phyloP scores from a whole-genome alignment of 2,329 filamentous ascomycete genomes.

The Pseudonectria buxi region DNA sequence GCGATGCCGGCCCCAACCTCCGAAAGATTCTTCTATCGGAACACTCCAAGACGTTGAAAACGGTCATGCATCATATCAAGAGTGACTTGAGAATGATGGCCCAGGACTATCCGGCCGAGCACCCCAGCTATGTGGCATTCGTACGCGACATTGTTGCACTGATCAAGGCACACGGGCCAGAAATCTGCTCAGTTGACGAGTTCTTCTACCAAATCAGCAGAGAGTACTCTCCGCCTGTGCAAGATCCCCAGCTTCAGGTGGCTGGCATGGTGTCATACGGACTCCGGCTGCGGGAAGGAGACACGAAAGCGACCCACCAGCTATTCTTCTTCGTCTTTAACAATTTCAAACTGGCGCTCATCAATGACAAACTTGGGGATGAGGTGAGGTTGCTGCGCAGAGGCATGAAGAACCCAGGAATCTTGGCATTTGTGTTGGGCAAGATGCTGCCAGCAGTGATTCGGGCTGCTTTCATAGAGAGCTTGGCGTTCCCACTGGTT shows the following conservation, averaged over 20 bases:
- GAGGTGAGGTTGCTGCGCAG: slow-evolving; percentile 39
- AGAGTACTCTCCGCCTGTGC: slow-evolving; percentile 48
- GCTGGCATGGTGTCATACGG: slow-evolving; percentile 51
- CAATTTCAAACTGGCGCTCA: slow-evolving; percentile 49
- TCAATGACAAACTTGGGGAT: slow-evolving; percentile 40
- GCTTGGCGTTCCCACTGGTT: slow-evolving; percentile 40
- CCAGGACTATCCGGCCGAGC: slow-evolving; percentile 31
- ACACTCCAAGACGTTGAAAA: slow-evolving; percentile 36
- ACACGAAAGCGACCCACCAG: slow-evolving; percentile 38
- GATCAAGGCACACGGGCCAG: slow-evolving; percentile 47
- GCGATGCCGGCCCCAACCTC: slow-evolving; percentile 29
- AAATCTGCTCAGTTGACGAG: slow-evolving; percentile 46
- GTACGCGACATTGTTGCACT: slow-evolving; percentile 45
- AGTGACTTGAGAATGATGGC: slow-evolving; percentile 37
- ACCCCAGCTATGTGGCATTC: slow-evolving; percentile 44
- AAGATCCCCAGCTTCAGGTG: slow-evolving; percentile 51
- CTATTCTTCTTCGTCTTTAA: slow-evolving; percentile 53
- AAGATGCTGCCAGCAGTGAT: slow-evolving; percentile 51
- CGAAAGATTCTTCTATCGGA: slow-evolving; percentile 33
- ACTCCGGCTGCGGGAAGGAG: slow-evolving; percentile 46
- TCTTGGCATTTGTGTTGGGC: slow-evolving; percentile 42
- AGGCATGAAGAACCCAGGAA: slow-evolving; percentile 39
- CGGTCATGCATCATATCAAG: slow-evolving; percentile 49
- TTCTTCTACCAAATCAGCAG: slow-evolving; percentile 52
- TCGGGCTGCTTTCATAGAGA: slow-evolving; percentile 27